A percentile compares a stretch with the other conserved stretches of the same genome.
Evolutionary conservation across 2,329 filamentous ascomycete genomes (phyloP).

Genomic region (Madurella mycetomatis): DNA sequence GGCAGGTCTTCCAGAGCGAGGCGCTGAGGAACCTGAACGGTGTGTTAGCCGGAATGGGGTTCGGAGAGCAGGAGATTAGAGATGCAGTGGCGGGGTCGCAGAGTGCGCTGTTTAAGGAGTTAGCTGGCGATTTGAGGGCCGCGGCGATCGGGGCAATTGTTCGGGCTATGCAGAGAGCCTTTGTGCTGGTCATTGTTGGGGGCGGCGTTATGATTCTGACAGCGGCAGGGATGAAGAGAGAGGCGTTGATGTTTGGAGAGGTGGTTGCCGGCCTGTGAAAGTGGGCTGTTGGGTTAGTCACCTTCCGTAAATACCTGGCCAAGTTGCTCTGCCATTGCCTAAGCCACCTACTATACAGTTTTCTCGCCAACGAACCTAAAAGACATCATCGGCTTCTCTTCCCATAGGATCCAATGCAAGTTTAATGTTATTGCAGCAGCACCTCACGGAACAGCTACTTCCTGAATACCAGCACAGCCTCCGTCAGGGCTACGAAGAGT

Average conservation of each 20-base stretch:
- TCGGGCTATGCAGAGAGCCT: conserved; percentile 30
- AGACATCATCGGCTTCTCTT: too few species aligned
- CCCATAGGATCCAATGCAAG: too few species aligned
- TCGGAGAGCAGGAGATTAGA: conserved; percentile 28
- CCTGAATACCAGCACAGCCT: background rate
- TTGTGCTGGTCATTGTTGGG: conserved; percentile 17
- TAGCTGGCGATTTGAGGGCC: conserved; percentile 25
- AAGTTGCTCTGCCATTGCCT: too few species aligned
- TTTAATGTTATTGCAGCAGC: too few species aligned
- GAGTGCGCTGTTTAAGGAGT: conserved; percentile 29
- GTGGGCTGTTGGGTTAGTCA: too few species aligned
- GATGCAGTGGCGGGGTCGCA: conserved; percentile 31
- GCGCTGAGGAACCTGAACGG: conserved; percentile 22
- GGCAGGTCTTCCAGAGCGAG: conserved; percentile 32
- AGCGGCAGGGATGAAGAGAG: too few species aligned
- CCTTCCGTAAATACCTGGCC: too few species aligned
- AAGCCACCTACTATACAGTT: too few species aligned
- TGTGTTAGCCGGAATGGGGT: conserved; percentile 29
- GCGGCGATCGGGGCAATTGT: conserved; percentile 32
- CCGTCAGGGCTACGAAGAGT: background rate
- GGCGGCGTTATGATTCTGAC: too few species aligned
- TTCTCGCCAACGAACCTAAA: too few species aligned
- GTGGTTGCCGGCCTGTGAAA: too few species aligned
- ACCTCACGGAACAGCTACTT: background rate
- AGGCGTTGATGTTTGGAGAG: too few species aligned